phyloP scores from a whole-genome alignment of 371 early-diverging fungal genomes.

The Mortierella sp. region DNA sequence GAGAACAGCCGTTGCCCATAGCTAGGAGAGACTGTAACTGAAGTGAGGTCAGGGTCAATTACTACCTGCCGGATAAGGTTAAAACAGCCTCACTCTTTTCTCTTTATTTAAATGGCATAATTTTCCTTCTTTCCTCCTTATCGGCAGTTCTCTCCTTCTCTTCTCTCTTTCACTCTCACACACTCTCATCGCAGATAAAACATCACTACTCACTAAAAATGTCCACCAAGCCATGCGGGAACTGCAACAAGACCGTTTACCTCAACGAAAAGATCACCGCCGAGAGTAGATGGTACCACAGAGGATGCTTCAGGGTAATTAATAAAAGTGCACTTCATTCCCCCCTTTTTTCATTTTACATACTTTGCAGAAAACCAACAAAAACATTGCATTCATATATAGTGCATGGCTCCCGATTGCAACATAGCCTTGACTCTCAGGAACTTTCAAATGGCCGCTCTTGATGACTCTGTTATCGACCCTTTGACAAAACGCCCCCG shows the following conservation, averaged over 20 bases:
- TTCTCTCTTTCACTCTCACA: too few relatives aligned
- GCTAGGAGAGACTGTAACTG: neutral
- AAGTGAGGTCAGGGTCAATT: neutral
- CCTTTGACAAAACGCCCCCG: constrained; percentile 19
- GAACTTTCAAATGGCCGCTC: constrained; percentile 45
- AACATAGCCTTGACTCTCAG: constrained; percentile 29
- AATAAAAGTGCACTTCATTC: neutral
- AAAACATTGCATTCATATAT: neutral
- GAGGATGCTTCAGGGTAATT: constrained; percentile 66
- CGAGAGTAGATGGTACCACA: constrained; percentile 69
- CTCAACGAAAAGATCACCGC: constrained; percentile 74
- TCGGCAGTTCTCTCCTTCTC: neutral
- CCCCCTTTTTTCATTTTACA: neutral
- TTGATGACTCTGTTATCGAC: constrained; percentile 31
- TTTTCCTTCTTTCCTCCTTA: neutral
- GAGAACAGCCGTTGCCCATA: neutral
- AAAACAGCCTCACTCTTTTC: neutral
- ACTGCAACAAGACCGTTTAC: constrained; percentile 71
- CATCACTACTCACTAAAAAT: constrained; percentile 29
- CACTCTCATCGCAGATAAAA: constrained; percentile 5
- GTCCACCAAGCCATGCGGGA: constrained; percentile 60
- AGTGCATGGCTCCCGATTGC: constrained; percentile 49
- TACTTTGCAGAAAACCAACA: neutral
- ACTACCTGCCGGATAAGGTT: neutral
- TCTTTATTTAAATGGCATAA: neutral